Evolutionary conservation across 768 basidiomycete species (phyloP).

Genomic region (Hortiboletus flavorubellus): DNA sequence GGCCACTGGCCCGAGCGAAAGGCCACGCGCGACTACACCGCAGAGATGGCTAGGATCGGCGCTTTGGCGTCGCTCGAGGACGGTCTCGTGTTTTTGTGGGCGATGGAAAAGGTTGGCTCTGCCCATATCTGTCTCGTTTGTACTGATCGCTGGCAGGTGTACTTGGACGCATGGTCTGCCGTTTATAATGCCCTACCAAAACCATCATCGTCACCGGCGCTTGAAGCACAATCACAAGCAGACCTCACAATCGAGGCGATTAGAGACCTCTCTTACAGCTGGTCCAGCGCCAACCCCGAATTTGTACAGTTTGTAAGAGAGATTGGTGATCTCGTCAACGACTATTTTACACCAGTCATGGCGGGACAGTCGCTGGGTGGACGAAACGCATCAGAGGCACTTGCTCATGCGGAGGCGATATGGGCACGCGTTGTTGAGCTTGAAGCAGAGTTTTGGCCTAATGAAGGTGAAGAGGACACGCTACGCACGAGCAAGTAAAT

Average conservation of each 20-base stretch:
- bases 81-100: conserved; percentile 71
- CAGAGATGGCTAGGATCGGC: conserved; percentile 61
- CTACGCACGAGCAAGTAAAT: conserved; percentile 1
- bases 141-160: conserved; percentile 43
- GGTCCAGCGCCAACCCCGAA: conserved; percentile 47
- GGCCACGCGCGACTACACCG: conserved; percentile 66
- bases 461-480: conserved; percentile 34
- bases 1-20: conserved; percentile 48
- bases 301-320: conserved; percentile 52
- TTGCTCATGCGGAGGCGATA: conserved; percentile 42
- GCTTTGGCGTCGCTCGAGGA: conserved; percentile 50
- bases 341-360: conserved; percentile 35
- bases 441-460: conserved; percentile 60
- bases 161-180: conserved; percentile 64
- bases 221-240: background rate
- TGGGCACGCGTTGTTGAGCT: conserved; percentile 60
- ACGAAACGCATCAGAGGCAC: conserved; percentile 6
- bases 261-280: conserved; percentile 54
- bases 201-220: background rate
- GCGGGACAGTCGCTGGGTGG: conserved; percentile 23
- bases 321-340: conserved; percentile 47
- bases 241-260: conserved; percentile 33
- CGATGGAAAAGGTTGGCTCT: conserved; percentile 64
- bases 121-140: too few relatives aligned
- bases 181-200: conserved; percentile 31